Evolutionary conservation across 2,329 filamentous ascomycete species (phyloP).

Genomic region (Phyllosticta capitalensis): DNA sequence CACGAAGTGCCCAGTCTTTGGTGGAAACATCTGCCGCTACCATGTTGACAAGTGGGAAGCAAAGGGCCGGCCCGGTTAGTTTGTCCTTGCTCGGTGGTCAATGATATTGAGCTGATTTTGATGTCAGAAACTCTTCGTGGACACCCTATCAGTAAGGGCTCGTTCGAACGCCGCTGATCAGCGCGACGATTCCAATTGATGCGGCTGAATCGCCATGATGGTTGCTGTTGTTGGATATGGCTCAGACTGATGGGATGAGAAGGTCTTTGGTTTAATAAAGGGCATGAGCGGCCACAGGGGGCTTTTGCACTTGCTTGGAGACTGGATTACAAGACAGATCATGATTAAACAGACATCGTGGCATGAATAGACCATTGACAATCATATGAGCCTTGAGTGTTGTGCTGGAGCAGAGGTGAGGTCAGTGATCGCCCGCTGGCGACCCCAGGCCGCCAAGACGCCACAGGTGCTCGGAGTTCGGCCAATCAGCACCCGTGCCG

Average conservation of each 20-base stretch:
- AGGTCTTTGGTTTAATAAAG: background rate
- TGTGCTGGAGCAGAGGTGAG: background rate
- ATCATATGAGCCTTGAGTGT: background rate
- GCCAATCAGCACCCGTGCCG: constrained; percentile 10
- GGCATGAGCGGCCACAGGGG: background rate
- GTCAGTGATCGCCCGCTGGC: constrained; percentile 1
- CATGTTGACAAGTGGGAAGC: background rate
- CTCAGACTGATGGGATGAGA: background rate
- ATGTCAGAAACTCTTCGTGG: background rate
- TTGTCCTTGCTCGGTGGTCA: background rate
- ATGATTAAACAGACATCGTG: background rate
- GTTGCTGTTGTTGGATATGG: background rate
- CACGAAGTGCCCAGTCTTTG: background rate
- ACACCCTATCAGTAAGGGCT: background rate
- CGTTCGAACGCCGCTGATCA: background rate
- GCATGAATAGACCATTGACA: too few species aligned
- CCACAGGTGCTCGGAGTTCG: background rate
- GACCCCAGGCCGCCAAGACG: constrained; percentile 1
- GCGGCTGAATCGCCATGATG: background rate
- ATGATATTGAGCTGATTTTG: background rate
- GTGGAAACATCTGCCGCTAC: constrained; percentile 2
- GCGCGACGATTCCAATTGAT: too few species aligned
- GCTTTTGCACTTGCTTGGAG: background rate
- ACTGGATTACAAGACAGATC: background rate
- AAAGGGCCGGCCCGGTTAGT: background rate